Conservation (phyloP, 1,139 yeast species). For the Blastobotrys malaysiensis region DNA sequence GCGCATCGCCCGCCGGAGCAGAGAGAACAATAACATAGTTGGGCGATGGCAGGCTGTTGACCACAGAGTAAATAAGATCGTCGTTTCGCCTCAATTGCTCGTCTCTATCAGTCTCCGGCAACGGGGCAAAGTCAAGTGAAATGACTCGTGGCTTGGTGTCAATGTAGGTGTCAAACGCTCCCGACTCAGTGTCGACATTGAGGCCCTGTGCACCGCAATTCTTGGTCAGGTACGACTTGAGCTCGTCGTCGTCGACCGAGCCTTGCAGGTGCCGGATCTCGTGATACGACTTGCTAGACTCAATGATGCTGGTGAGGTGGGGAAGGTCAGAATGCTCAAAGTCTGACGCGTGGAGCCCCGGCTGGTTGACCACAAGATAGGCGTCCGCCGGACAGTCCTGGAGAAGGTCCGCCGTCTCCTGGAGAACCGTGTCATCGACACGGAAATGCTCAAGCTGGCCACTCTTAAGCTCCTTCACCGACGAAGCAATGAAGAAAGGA, state of each 20-base stretch:
- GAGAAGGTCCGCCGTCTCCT: constrained; percentile 19
- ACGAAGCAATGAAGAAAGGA: constrained; percentile 19
- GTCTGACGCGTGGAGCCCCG: constrained; percentile 32
- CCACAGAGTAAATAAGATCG: constrained; percentile 25
- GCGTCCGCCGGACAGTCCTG: constrained; percentile 34
- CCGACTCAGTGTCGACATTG: constrained; percentile 23
- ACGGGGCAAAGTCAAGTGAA: constrained; percentile 25
- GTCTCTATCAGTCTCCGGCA: constrained; percentile 17
- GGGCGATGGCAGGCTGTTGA: constrained; percentile 30
- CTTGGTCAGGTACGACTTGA: constrained; percentile 11
- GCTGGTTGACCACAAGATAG: constrained; percentile 35
- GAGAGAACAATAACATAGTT: constrained; percentile 31
- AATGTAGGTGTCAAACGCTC: constrained; percentile 25
- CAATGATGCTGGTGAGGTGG: constrained; percentile 23
- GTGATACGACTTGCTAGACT: constrained; percentile 23
- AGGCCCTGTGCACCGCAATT: constrained; percentile 30
- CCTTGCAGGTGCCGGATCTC: constrained; percentile 14
- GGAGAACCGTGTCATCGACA: constrained; percentile 10
- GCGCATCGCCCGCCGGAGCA: constrained; percentile 5
- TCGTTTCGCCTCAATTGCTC: constrained; percentile 26
- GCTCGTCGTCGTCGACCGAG: constrained; percentile 5
- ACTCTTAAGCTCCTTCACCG: constrained; percentile 5
- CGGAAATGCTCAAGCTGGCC: background rate
- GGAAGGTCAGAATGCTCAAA: constrained; percentile 21
- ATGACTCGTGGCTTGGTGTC: constrained; percentile 32